Conservation (phyloP, 805 yeast species). For the Scheffersomyces coipomensis region DNA sequence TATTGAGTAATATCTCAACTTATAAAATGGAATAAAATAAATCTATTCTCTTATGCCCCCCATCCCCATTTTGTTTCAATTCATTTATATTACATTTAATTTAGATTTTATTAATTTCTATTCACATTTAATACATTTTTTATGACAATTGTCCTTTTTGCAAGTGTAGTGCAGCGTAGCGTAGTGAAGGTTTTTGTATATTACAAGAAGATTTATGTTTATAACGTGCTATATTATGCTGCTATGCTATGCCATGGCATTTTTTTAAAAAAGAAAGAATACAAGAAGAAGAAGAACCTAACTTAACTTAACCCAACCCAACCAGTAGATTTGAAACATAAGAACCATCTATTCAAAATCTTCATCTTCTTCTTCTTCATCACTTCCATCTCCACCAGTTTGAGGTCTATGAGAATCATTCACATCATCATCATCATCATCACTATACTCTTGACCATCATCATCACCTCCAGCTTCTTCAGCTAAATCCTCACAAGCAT, state of each 20-base stretch:
- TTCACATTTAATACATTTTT: not conserved
- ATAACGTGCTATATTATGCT: no score
- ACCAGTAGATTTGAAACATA: no score
- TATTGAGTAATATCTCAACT: constrained; percentile 13
- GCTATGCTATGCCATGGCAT: no score
- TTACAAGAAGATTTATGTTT: no score
- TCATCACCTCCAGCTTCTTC: constrained; percentile 38
- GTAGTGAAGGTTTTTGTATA: no score
- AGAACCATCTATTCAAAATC: not conserved
- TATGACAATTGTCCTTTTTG: not conserved
- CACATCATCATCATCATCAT: constrained; percentile 25
- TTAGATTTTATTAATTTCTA: not conserved
- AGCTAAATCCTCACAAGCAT: constrained; percentile 89
- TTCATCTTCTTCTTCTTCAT: constrained; percentile 14
- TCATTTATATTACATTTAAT: not conserved
- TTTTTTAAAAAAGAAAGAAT: no score
- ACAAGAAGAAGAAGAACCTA: no score
- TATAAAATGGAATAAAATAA: not conserved
- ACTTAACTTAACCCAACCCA: no score
- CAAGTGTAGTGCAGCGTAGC: not conserved
- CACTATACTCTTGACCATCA: constrained; percentile 28
- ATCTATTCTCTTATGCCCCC: not conserved
- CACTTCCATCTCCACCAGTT: constrained; percentile 1
- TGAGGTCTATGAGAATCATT: not conserved
- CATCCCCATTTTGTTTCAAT: not conserved